These are phyloP conservation scores for Chloromonas sp. DNA, from an alignment of 163 green algal species.

Conservation along the genomic window DNA sequence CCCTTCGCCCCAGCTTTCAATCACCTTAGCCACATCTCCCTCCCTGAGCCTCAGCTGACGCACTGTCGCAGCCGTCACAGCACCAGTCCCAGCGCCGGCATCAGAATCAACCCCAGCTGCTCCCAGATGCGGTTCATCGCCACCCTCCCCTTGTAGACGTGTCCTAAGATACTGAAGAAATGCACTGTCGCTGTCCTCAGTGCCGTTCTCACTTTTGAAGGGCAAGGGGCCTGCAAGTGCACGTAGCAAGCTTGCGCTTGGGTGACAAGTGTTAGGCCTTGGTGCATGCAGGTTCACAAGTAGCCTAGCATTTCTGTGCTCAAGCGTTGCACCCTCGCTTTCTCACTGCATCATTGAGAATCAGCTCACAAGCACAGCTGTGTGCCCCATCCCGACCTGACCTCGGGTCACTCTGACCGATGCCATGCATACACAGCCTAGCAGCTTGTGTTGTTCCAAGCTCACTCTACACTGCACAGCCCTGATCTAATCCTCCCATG, in stretches of 20 bases:
- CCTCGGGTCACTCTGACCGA: not conserved
- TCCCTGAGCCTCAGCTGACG: not conserved
- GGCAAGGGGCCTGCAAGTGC: not conserved
- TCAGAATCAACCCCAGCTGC: not conserved
- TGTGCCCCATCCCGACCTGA: not conserved
- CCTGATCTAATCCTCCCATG: not conserved
- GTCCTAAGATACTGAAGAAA: not conserved
- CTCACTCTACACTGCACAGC: not conserved
- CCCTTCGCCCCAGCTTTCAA: too few species aligned
- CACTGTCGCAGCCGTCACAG: not conserved
- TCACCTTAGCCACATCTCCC: not conserved
- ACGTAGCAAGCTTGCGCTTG: not conserved
- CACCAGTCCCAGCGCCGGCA: not conserved
- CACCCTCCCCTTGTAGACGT: not conserved
- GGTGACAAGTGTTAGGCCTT: too few species aligned
- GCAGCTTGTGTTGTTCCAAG: too few species aligned
- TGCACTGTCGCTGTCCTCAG: not conserved
- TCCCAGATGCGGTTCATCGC: not conserved
- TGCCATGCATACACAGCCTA: too few species aligned
- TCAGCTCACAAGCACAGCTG: not conserved
- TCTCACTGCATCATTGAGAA: not conserved
- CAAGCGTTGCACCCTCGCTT: not conserved
- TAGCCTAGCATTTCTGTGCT: not conserved
- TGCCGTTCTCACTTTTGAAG: not conserved
- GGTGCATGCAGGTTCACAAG: too few species aligned